phyloP scores from a whole-genome alignment of 2,329 filamentous ascomycete genomes.

The Fusarium verticillioides region DNA sequence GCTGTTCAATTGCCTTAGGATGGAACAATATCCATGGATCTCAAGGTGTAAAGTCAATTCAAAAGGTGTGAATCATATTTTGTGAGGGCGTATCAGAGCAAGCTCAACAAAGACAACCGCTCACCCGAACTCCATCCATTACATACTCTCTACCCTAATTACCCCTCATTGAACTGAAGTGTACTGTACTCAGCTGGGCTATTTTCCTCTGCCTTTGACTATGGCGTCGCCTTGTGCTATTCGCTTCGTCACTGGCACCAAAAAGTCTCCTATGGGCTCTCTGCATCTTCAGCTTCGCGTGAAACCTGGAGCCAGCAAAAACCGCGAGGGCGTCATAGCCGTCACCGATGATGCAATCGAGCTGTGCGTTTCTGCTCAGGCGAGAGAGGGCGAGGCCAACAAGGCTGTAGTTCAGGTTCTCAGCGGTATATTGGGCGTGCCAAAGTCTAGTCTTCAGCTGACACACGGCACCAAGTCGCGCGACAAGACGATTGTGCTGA shows the following conservation, averaged over 20 bases:
- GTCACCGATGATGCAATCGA: constrained; percentile 69
- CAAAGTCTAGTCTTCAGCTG: constrained; percentile 72
- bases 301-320: constrained; percentile 72
- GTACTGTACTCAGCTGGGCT: background rate
- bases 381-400: constrained; percentile 76
- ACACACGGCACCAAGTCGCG: constrained; percentile 71
- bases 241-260: constrained; percentile 60
- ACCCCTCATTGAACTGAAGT: constrained; percentile 14
- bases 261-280: constrained; percentile 56
- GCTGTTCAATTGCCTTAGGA: background rate
- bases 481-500: constrained; percentile 68
- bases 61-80: background rate
- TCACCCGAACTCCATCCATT: background rate
- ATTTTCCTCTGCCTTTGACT: background rate
- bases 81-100: background rate
- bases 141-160: background rate
- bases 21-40: background rate
- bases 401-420: constrained; percentile 72
- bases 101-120: background rate
- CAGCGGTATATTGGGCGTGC: constrained; percentile 67
- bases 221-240: constrained; percentile 52
- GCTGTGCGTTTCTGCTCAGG: constrained; percentile 72
- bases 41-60: background rate
- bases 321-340: constrained; percentile 68
- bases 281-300: constrained; percentile 74